Conservation (phyloP, 2,329 filamentous ascomycete genomes). For the Parastagonospora avenae region DNA sequence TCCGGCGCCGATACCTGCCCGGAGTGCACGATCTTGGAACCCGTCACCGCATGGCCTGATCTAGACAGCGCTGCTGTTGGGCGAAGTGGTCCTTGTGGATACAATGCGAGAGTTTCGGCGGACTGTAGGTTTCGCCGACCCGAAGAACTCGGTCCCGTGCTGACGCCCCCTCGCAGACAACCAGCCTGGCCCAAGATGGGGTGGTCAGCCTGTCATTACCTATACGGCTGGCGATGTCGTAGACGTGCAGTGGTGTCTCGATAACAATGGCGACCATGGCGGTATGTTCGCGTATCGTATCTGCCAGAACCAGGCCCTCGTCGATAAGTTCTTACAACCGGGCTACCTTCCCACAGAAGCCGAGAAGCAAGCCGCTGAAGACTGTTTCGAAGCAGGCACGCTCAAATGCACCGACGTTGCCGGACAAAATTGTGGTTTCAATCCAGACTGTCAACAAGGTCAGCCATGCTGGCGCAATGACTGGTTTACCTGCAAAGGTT, state of each 20-base stretch:
- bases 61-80: conserved; percentile 34
- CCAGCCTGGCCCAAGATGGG: conserved; percentile 39
- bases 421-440: conserved; percentile 38
- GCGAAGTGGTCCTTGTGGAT: conserved; percentile 41
- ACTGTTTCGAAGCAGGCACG: conserved; percentile 35
- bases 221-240: conserved; percentile 37
- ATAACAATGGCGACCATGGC: conserved; percentile 42
- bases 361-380: conserved; percentile 41
- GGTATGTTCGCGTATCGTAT: conserved; percentile 44
- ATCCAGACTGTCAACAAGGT: conserved; percentile 34
- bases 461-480: conserved; percentile 42
- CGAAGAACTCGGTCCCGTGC: not conserved
- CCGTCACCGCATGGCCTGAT: conserved; percentile 41
- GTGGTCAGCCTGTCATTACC: conserved; percentile 33
- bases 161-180: conserved; percentile 22
- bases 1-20: conserved; percentile 40
- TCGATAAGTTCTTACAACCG: conserved; percentile 38
- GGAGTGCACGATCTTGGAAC: conserved; percentile 42
- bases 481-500: conserved; percentile 43
- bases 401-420: conserved; percentile 39
- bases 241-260: conserved; percentile 42
- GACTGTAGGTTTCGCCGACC: conserved; percentile 15
- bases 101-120: conserved; percentile 42
- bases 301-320: conserved; percentile 38
- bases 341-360: conserved; percentile 39